phyloP scores from a whole-genome alignment of 331 rosid genomes.

The Dryas integrifolia region DNA sequence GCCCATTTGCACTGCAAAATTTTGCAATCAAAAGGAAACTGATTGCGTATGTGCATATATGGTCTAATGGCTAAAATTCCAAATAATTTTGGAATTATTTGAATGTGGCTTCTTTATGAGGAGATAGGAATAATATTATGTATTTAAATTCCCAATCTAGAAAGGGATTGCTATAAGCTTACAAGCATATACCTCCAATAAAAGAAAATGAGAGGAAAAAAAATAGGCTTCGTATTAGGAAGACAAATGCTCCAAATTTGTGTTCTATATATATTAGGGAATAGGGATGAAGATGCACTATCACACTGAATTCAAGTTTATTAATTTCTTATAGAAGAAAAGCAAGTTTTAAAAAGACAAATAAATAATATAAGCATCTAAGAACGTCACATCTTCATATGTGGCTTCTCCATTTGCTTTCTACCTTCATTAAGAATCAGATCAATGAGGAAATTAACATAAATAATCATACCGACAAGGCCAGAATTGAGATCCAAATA shows the following conservation, averaged over 20 bases:
- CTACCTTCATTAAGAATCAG: no score
- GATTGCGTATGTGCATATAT: not conserved
- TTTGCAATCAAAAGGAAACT: not conserved
- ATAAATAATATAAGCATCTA: no score
- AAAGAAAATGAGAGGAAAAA: no score
- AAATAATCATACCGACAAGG: not conserved
- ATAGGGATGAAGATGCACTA: no score
- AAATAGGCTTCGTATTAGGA: not conserved
- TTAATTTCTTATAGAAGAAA: no score
- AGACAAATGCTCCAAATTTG: not conserved
- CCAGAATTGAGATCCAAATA: not conserved
- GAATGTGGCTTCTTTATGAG: not conserved
- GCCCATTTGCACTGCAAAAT: not conserved
- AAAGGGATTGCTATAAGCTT: constrained; percentile 9
- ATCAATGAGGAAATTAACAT: not conserved
- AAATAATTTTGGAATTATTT: not conserved
- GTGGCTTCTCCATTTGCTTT: no score
- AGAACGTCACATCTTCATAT: no score
- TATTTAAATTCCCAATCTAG: not conserved
- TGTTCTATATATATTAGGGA: no score
- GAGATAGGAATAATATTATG: no score
- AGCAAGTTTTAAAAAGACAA: no score
- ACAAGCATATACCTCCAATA: not conserved
- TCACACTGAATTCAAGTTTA: no score
- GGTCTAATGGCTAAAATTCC: not conserved